Evolutionary conservation across 192 early-diverging fungal species (phyloP).

Genomic region (Tieghemiomyces parasiticus): DNA sequence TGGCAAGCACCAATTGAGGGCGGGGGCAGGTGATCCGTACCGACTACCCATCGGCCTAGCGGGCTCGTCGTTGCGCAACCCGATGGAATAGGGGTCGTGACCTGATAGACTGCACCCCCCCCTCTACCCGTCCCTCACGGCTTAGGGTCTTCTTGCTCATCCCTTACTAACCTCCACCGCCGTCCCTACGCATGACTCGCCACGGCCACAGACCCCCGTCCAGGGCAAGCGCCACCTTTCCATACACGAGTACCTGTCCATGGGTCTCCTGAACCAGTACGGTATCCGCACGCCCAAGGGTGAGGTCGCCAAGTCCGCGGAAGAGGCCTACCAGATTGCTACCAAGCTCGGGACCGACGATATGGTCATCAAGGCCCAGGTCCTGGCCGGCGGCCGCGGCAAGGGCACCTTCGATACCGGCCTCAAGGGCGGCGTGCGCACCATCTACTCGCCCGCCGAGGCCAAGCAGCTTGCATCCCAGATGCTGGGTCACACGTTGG

Average conservation of each 20-base stretch:
- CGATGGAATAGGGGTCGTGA: too few species aligned
- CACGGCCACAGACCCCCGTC: too few species aligned
- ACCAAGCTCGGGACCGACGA: conserved; percentile 62
- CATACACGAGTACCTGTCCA: conserved; percentile 96
- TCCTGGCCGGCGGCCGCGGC: conserved; percentile 96
- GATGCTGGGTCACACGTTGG: conserved; percentile 95
- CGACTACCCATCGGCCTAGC: too few species aligned
- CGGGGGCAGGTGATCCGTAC: too few species aligned
- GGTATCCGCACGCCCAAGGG: conserved; percentile 86
- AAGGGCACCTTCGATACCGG: conserved; percentile 95
- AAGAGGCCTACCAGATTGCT: conserved; percentile 80
- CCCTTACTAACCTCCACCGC: too few species aligned
- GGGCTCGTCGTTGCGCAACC: too few species aligned
- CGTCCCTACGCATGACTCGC: too few species aligned
- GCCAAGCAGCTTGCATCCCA: conserved; percentile 75
- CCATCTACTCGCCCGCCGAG: conserved; percentile 56
- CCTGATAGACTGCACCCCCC: too few species aligned
- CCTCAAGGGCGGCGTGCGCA: conserved; percentile 80
- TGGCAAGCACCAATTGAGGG: too few species aligned
- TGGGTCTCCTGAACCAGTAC: conserved; percentile 79
- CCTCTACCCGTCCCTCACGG: too few species aligned
- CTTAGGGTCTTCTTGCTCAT: too few species aligned
- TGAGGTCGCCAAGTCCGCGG: conserved; percentile 68
- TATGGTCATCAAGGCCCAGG: conserved; percentile 74
- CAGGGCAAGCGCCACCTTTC: conserved; percentile 81